phyloP scores from a whole-genome alignment of 2,329 filamentous ascomycete species.

The Venturia effusa region DNA sequence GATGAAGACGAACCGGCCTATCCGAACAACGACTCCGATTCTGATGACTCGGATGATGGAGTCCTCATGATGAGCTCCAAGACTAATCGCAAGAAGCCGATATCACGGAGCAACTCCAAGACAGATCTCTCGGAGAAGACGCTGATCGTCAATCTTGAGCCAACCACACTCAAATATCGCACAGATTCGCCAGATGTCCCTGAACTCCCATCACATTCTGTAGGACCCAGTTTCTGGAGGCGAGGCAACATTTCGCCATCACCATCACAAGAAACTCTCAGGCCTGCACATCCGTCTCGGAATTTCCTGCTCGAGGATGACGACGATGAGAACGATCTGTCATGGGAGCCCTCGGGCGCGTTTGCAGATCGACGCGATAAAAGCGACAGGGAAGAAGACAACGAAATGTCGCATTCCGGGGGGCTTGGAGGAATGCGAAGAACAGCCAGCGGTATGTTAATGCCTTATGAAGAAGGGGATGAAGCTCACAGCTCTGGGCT shows the following conservation, averaged over 20 bases:
- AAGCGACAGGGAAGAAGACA: slow-evolving; percentile 17
- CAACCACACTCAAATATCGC: slow-evolving; percentile 77
- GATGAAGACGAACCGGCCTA: slow-evolving; percentile 34
- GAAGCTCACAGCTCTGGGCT: slow-evolving; percentile 48
- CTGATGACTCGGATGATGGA: slow-evolving; percentile 59
- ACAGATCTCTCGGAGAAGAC: slow-evolving; percentile 58
- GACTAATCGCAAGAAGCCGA: slow-evolving; percentile 38
- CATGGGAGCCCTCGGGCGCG: slow-evolving; percentile 32
- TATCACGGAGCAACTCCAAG: slow-evolving; percentile 44
- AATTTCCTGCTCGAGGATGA: slow-evolving; percentile 55
- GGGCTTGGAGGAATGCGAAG: slow-evolving; percentile 51
- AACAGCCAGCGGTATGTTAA: slow-evolving; percentile 81
- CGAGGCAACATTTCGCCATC: slow-evolving; percentile 52
- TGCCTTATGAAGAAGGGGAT: slow-evolving; percentile 61
- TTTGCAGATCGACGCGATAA: slow-evolving; percentile 25
- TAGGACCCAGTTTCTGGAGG: slow-evolving; percentile 34
- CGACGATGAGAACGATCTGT: slow-evolving; percentile 36
- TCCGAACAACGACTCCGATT: slow-evolving; percentile 35
- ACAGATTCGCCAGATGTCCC: slow-evolving; percentile 61
- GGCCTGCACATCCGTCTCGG: slow-evolving; percentile 56
- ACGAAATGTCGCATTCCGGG: slow-evolving; percentile 12
- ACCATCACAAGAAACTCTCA: slow-evolving; percentile 71
- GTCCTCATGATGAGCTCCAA: slow-evolving; percentile 69
- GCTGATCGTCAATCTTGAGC: slow-evolving; percentile 78
- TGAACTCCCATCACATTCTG: slow-evolving; percentile 37